Evolutionary conservation across 208 protist species (phyloP).

Genomic region (Kentomonas sorsogonicus): DNA sequence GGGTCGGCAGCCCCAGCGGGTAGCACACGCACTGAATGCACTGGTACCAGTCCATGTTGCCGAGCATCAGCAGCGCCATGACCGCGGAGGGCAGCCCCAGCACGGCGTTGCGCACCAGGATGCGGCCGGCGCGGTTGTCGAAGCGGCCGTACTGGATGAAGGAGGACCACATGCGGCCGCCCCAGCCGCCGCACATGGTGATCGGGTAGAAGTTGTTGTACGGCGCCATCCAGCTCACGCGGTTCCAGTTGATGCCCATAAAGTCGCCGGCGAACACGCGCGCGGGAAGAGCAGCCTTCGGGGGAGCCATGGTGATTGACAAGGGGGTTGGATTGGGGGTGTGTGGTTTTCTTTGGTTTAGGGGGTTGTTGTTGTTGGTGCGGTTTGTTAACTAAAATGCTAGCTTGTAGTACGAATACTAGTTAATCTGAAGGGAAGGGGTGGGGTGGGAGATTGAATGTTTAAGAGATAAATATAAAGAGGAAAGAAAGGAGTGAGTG

Average conservation of each 20-base stretch:
- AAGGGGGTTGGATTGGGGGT: too few species aligned
- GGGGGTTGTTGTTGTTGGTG: too few species aligned
- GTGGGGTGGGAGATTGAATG: too few species aligned
- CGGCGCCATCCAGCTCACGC: constrained; percentile 82
- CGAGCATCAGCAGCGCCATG: constrained; percentile 65
- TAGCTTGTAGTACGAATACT: too few species aligned
- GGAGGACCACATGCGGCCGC: constrained; percentile 77
- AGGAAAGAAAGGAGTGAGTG: too few species aligned
- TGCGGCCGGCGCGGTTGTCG: constrained; percentile 61
- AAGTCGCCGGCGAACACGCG: constrained; percentile 83
- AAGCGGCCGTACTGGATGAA: constrained; percentile 86
- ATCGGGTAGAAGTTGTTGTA: constrained; percentile 89
- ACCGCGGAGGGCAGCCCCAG: constrained; percentile 49
- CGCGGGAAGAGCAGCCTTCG: constrained; percentile 64
- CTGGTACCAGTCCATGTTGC: constrained; percentile 84
- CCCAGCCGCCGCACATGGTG: constrained; percentile 77
- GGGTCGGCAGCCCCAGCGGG: constrained; percentile 39
- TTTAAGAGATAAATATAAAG: too few species aligned
- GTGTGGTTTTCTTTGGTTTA: too few species aligned
- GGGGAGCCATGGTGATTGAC: constrained; percentile 67
- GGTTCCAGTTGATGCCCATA: constrained; percentile 84
- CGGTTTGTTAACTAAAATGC: too few species aligned
- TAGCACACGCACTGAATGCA: constrained; percentile 48
- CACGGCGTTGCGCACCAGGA: constrained; percentile 57
- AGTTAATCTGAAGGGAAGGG: too few species aligned